Base-by-base conservation (phyloP, 768 basidiomycete species). In the Daedaleopsis nitida region DNA sequence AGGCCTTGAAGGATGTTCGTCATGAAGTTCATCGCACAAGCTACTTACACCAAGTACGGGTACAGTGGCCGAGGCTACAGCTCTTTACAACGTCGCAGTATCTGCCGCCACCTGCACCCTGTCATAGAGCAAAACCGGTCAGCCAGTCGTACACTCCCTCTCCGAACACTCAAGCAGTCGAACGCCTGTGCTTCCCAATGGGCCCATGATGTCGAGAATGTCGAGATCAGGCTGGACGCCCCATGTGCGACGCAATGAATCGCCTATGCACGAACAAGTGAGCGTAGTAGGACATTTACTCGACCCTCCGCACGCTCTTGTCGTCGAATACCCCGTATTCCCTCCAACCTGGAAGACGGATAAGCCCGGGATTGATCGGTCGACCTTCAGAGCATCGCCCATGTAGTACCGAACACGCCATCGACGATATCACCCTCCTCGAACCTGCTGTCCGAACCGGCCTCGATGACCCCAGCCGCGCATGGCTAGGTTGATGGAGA, bases 401-500 rank as follows among this genome's bases (percentile, higher is more conserved):
- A 73, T 84, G 58, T 65, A 92, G 58, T 65, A 92, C 92, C 91
- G 66, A 82, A 79, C 1, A 61, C 24, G 1, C 87, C 88, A 21
- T 70, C 75, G 12, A 96, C 94, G 45, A 84, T 67, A 65, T 96
- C 91, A 6, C 94, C 95, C 5, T 78, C 78, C 57, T 75, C 74
- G 66, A 90, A 80, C 39, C 70, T 72, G 66, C 82, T 83, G n/a
- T 78, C 82, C 45, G 77, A 74, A 0, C 87, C 88, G 7, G 72
- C 79, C 63, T 81, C 75, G 48, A 91, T 69, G 24, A 97, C 85
- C 57, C 82, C 90, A 97, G 13, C 84, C 86, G 10, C 94, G 83
- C 92, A 94, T 93, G 0, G 93, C 92, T 19, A 95, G 94, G 68
- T 97, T 95, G 65, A 97, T 72, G 37, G 86, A 87, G 35, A 94